Evolutionary conservation across 2,329 filamentous ascomycete genomes (phyloP), one percentile per base, ranked within the genome.

Genomic region (Nannizziopsis barbatae): DNA sequence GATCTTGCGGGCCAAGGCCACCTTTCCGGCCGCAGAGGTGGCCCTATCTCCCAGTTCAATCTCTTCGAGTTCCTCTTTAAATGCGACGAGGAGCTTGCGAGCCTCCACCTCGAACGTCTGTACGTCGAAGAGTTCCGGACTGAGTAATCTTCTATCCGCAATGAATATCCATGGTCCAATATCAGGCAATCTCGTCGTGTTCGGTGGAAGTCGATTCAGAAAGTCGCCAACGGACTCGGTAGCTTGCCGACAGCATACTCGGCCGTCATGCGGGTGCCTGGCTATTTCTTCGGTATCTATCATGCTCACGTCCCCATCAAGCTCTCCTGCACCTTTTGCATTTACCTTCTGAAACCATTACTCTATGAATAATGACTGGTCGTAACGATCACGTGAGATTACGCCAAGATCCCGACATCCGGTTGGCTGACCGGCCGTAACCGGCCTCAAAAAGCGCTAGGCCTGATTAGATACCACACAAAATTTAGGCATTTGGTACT

Each of bases 151-250:
- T 0, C 82, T 83, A 61, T 86, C 86, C 45, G 74, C 75, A 37
- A 84, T 76, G 69, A 76, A 87, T 42, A 94, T 86, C 83, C 85
- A 92, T 0, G 75, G 75, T 2, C 74, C 71, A 0, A 66, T 56
- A 0, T 58, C 58, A 1, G 62, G 65, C 2, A 66, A 61, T 2
- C 70, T 63, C 1, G 80, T 84, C 1, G 75, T 81, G 2, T 75
- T 73, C 0, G 86, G 84, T 0, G 83, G 82, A 0, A 89, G 70
- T 7, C 86, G 79, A 7, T 66, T 51, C 1, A 92, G 65, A 56
- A 94, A 93, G 1, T 75, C 73, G 6, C 76, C 64, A 1, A 84
- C 66, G 0, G 75, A 75, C 60, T 89, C 84, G 1, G 70, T 61
- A 83, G 82, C 70, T 81, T 80, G 20, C 76, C 80, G 50, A 40